Evolutionary conservation across 2,329 filamentous ascomycete genomes (phyloP), one percentile per base, ranked within the genome.

Genomic region (Neopestalotiopsis clavispora): DNA sequence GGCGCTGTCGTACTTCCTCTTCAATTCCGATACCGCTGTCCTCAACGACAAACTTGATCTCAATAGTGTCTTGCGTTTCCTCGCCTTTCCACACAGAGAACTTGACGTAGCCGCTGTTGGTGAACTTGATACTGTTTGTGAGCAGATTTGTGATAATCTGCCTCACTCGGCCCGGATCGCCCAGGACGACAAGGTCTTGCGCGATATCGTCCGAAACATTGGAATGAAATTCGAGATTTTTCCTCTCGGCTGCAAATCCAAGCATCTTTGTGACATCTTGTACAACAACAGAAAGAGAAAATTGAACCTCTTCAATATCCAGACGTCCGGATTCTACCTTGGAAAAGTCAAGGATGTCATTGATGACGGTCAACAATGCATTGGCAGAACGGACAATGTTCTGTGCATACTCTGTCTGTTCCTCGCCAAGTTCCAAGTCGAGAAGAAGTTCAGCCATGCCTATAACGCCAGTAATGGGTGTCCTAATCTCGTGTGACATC

Each of bases 261-360:
- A 97, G 88, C 93, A 97, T 96, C 77, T 94, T 94, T 66, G 90
- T 92, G 23, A 96, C 93, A 76, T 97, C 94, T 61, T 90, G 86
- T 6, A 95, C 88, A 13, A 94, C 89, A 1, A 93, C 84, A 0
- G 90, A 90, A 1, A 94, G 83, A 34, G 91, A 93, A 74, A 95
- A 95, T 70, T 94, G 92, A 0, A 94, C 92, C 74, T 94, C 91
- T 78, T 94, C 92, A 56, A 95, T 91, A 71, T 94, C 92, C 23
- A 95, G 80, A 7, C 91, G 85, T 3, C 93, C 92, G 9, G 91
- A 93, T 77, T 95, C 93, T 1, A 94, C 91, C 78, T 97, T 97
- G 4, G 93, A 96, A 77, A 97, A 95, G 79, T 97, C 94, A 1
- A 97, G 83, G 67, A 97, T 97, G 75, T 97, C 94, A 75, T 97